Conservation (phyloP, 176 grass and related monocot species). For the Tuctoria greenei region DNA sequence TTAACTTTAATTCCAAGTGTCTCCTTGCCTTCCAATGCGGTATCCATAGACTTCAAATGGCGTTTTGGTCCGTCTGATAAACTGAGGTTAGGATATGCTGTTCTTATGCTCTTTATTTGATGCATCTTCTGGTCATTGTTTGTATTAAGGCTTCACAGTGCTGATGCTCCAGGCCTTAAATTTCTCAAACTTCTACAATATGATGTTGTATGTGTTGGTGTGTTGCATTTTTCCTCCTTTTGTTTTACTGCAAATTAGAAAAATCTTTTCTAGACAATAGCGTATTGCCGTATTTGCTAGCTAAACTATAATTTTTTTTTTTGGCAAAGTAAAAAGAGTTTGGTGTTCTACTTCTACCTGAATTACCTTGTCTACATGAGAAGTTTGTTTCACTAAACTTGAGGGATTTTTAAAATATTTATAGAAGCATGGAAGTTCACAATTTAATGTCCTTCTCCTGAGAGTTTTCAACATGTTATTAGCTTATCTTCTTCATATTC, state of each 20-base stretch:
- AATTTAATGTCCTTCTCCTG: background rate
- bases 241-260: too few relatives aligned
- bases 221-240: too few relatives aligned
- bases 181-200: conserved; percentile 6
- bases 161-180: conserved; percentile 3
- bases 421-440: background rate
- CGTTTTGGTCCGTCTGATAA: conserved; percentile 76
- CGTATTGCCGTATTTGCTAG: too few relatives aligned
- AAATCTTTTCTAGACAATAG: too few relatives aligned
- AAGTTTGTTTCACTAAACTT: background rate
- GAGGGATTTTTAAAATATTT: conserved; percentile 18
- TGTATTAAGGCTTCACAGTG: background rate
- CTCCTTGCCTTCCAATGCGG: conserved; percentile 69
- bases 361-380: background rate
- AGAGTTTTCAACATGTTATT: conserved; percentile 11
- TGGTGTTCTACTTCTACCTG: background rate
- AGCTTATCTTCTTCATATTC: conserved; percentile 3
- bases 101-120: background rate
- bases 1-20: conserved; percentile 76
- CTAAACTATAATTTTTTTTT: background rate
- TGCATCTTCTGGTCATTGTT: background rate
- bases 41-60: conserved; percentile 74
- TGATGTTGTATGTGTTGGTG: background rate
- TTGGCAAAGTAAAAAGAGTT: background rate
- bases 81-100: conserved; percentile 61